Conservation (phyloP, 768 basidiomycete genomes). For the Mycena pura region DNA sequence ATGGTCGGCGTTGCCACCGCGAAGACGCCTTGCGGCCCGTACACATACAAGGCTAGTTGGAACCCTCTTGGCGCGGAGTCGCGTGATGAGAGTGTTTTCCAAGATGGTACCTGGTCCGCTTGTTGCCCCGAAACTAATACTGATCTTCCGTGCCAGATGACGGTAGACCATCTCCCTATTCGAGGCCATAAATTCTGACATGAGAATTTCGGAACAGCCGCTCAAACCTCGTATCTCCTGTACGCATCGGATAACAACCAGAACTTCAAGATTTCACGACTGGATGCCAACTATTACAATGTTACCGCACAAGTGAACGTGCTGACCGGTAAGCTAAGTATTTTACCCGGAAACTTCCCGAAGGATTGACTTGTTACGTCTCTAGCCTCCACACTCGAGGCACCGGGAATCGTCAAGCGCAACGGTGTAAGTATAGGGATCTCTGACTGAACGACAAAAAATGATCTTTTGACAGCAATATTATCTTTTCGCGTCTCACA, state of each 20-base stretch:
- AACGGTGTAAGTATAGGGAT: conserved; percentile 46
- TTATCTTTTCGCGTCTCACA: conserved; percentile 66
- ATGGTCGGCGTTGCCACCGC: conserved; percentile 68
- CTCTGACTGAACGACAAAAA: not conserved
- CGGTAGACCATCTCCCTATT: conserved; percentile 31
- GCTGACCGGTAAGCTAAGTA: conserved; percentile 44
- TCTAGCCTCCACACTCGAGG: conserved; percentile 61
- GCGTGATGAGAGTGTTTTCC: conserved; percentile 63
- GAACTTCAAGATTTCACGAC: conserved; percentile 67
- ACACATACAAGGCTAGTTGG: conserved; percentile 60
- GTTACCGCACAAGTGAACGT: conserved; percentile 54
- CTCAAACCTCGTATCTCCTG: conserved; percentile 60
- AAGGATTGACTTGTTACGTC: not conserved
- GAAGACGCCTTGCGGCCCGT: conserved; percentile 65
- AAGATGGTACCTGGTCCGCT: conserved; percentile 47
- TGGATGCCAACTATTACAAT: conserved; percentile 66
- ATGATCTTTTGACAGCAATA: conserved; percentile 36
- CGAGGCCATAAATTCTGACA: not conserved
- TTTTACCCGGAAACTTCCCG: not conserved
- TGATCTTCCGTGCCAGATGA: conserved; percentile 41
- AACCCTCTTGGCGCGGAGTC: conserved; percentile 65
- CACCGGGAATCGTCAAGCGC: conserved; percentile 67
- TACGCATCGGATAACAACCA: conserved; percentile 75
- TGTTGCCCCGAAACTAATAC: not conserved
- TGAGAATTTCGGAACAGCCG: conserved; percentile 39